Conservation (phyloP, 495 filamentous ascomycete genomes). For the Daldinia bambusicola region DNA sequence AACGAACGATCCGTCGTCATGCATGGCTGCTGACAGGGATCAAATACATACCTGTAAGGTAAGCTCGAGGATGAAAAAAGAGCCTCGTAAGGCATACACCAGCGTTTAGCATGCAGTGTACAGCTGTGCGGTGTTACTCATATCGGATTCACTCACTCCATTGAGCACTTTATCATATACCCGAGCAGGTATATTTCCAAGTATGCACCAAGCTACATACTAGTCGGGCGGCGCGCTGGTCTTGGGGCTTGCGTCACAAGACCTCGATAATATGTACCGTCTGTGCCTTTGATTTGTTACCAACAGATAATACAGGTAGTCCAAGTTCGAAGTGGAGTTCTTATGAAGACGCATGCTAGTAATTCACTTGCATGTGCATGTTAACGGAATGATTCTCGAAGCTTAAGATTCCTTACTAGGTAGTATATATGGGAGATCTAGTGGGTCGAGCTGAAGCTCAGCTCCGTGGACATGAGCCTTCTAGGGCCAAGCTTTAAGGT, state of each 20-base stretch:
- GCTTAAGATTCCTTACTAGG: neutral
- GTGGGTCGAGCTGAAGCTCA: constrained; percentile 19
- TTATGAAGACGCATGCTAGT: too few species aligned
- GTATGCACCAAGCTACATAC: neutral
- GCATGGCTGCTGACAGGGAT: neutral
- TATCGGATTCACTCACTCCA: neutral
- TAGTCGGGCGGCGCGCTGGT: neutral
- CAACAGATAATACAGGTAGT: neutral
- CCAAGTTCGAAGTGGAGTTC: neutral
- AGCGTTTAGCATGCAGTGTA: neutral
- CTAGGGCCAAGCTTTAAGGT: too few species aligned
- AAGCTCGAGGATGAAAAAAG: neutral
- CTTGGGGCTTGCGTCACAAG: constrained; percentile 14
- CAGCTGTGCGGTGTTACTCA: neutral
- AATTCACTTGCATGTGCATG: neutral
- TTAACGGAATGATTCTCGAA: constrained; percentile 26
- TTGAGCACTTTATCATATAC: neutral
- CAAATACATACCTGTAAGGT: neutral
- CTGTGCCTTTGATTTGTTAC: constrained; percentile 3
- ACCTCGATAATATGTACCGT: neutral
- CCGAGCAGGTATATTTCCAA: neutral
- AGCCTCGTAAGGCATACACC: neutral
- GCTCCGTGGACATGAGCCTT: constrained; percentile 12
- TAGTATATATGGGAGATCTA: too few species aligned
- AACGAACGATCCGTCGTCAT: neutral